These are phyloP conservation scores for Penicillium sp. DNA, from an alignment of 2,329 filamentous ascomycete genomes.

Conservation along the genomic window DNA sequence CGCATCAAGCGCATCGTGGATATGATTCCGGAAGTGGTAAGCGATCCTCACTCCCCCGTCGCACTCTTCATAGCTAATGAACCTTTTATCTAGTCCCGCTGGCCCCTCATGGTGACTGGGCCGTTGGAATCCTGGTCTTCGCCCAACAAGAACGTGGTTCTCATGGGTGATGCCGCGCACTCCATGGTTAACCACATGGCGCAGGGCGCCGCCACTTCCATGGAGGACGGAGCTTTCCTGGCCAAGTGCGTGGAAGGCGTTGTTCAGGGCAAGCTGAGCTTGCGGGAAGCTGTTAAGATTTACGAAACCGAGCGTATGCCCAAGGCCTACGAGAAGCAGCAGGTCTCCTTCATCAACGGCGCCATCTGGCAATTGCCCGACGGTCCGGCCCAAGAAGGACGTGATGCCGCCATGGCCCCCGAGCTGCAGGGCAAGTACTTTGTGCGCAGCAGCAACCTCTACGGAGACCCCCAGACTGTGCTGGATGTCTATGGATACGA, in stretches of 20 bases:
- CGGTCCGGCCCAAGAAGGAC: slow-evolving; percentile 29
- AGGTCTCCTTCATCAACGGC: slow-evolving; percentile 40
- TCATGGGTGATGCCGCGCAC: slow-evolving; percentile 45
- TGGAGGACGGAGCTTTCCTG: slow-evolving; percentile 44
- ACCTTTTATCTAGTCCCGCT: slow-evolving; percentile 25
- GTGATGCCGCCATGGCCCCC: slow-evolving; percentile 35
- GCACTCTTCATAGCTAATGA: background rate
- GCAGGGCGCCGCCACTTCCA: slow-evolving; percentile 43
- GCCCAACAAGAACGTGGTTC: slow-evolving; percentile 39
- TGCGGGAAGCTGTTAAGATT: slow-evolving; percentile 34
- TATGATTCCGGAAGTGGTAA: slow-evolving; percentile 35
- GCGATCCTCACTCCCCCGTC: background rate
- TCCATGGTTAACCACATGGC: slow-evolving; percentile 44
- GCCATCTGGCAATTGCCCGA: slow-evolving; percentile 37
- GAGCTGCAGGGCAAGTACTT: slow-evolving; percentile 35
- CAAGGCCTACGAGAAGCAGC: slow-evolving; percentile 42
- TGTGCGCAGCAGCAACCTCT: slow-evolving; percentile 38
- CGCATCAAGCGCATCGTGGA: slow-evolving; percentile 41
- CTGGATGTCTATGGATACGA: slow-evolving; percentile 41
- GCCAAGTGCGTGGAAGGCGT: slow-evolving; percentile 36
- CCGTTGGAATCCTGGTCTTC: slow-evolving; percentile 42
- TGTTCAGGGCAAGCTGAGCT: slow-evolving; percentile 29
- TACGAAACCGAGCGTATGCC: slow-evolving; percentile 44
- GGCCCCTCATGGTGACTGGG: slow-evolving; percentile 44
- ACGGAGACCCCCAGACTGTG: slow-evolving; percentile 37